These are phyloP conservation scores for Pythium graminicola DNA, from an alignment of 352 stramenopile genomes.

Conservation along the genomic window DNA sequence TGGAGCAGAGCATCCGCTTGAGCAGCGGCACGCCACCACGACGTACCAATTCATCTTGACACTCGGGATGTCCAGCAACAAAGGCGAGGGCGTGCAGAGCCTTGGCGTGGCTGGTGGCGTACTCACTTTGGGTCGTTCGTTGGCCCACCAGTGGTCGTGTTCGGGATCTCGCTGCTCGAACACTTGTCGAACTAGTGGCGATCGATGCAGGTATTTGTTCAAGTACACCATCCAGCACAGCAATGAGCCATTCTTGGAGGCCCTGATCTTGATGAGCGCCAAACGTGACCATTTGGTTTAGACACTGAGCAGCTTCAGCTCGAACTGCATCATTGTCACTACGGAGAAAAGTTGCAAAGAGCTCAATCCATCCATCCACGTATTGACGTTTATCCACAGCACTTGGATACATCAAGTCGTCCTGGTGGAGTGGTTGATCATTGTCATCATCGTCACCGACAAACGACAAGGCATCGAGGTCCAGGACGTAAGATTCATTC, in stretches of 20 bases:
- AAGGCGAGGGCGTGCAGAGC: conserved; percentile 56
- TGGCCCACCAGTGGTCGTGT: conserved; percentile 45
- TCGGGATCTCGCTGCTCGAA: conserved; percentile 50
- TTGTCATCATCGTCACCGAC: conserved; percentile 44
- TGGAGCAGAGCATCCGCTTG: conserved; percentile 37
- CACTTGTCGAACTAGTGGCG: conserved; percentile 38
- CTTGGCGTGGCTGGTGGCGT: conserved; percentile 47
- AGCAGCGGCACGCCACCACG: conserved; percentile 51
- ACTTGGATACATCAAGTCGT: conserved; percentile 48
- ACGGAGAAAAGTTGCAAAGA: conserved; percentile 62
- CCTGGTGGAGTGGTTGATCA: conserved; percentile 41
- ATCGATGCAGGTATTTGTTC: conserved; percentile 46
- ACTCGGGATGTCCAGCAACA: conserved; percentile 43
- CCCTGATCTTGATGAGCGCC: conserved; percentile 48
- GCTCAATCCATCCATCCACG: conserved; percentile 70
- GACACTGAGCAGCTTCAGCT: conserved; percentile 44
- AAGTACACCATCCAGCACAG: conserved; percentile 58
- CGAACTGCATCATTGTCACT: conserved; percentile 42
- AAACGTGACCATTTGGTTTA: conserved; percentile 42
- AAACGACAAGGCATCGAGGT: conserved; percentile 57
- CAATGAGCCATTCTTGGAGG: conserved; percentile 70
- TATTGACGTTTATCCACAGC: conserved; percentile 39
- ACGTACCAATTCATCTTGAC: conserved; percentile 45
- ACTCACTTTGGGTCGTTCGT: conserved; percentile 23
- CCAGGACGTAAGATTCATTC: conserved; percentile 26